phyloP scores from a whole-genome alignment of 2,329 filamentous ascomycete species.

The Elsinoe batatas region DNA sequence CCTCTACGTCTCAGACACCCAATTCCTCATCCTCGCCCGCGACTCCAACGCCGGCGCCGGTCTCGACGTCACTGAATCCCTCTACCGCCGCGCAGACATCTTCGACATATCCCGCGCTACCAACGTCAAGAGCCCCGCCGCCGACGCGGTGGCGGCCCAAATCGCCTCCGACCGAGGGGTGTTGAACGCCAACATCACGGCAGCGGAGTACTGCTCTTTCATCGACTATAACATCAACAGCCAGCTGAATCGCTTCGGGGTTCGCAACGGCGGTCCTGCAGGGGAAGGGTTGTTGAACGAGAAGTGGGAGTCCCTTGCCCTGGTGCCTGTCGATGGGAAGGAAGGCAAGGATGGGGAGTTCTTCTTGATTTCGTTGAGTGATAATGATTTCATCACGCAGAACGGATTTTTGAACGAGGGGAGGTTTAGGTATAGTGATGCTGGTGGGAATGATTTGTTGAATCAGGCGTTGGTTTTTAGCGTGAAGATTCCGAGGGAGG shows the following conservation, averaged over 20 bases:
- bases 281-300: slow-evolving; percentile 56
- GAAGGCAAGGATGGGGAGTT: slow-evolving; percentile 46
- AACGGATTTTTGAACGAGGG: slow-evolving; percentile 53
- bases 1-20: slow-evolving; percentile 50
- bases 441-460: slow-evolving; percentile 48
- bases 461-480: slow-evolving; percentile 57
- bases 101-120: slow-evolving; percentile 55
- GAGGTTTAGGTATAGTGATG: slow-evolving; percentile 46
- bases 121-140: slow-evolving; percentile 42
- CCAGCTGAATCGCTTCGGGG: slow-evolving; percentile 54
- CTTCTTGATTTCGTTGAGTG: slow-evolving; percentile 57
- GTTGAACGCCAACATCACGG: slow-evolving; percentile 44
- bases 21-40: slow-evolving; percentile 58
- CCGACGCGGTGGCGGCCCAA: slow-evolving; percentile 28
- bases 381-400: slow-evolving; percentile 69
- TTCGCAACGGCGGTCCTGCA: slow-evolving; percentile 58
- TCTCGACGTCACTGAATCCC: slow-evolving; percentile 37
- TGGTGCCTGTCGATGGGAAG: slow-evolving; percentile 45
- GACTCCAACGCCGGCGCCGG: slow-evolving; percentile 54
- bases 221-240: slow-evolving; percentile 58
- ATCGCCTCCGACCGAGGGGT: slow-evolving; percentile 43
- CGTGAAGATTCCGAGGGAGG: slow-evolving; percentile 38
- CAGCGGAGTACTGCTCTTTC: slow-evolving; percentile 55
- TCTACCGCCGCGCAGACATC: slow-evolving; percentile 61
- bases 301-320: slow-evolving; percentile 63